These are phyloP conservation scores for Alternaria sp. DNA, from an alignment of 2,329 filamentous ascomycete species.

Conservation along the genomic window DNA sequence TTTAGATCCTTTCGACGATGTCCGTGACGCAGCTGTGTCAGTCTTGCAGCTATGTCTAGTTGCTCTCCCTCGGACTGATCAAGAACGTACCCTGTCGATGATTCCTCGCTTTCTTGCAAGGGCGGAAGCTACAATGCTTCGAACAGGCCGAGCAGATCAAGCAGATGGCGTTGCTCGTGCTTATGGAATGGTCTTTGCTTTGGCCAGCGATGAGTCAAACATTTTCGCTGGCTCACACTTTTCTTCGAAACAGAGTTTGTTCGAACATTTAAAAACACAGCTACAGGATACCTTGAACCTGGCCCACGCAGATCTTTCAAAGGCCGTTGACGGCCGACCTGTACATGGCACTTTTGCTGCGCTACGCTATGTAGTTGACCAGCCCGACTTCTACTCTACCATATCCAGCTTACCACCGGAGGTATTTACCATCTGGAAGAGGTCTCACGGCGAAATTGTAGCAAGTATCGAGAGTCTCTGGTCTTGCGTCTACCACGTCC, in stretches of 20 bases:
- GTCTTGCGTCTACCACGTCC: constrained; percentile 74
- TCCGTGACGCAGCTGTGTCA: constrained; percentile 66
- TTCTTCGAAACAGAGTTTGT: constrained; percentile 55
- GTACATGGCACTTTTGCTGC: constrained; percentile 56
- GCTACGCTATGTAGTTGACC: constrained; percentile 60
- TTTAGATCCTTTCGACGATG: constrained; percentile 92
- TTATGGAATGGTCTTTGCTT: constrained; percentile 75
- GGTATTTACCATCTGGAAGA: constrained; percentile 38
- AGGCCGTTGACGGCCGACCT: constrained; percentile 62
- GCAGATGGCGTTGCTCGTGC: constrained; percentile 87
- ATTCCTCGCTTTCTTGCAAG: constrained; percentile 41
- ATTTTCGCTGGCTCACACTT: constrained; percentile 19
- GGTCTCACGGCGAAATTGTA: constrained; percentile 66
- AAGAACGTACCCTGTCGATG: constrained; percentile 15
- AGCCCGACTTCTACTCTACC: constrained; percentile 44
- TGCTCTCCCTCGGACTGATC: constrained; percentile 27
- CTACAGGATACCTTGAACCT: constrained; percentile 71
- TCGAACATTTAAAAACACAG: constrained; percentile 65
- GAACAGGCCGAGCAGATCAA: constrained; percentile 86
- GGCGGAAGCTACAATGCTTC: constrained; percentile 66
- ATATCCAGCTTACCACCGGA: constrained; percentile 20
- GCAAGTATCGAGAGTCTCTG: constrained; percentile 74
- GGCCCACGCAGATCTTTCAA: constrained; percentile 71
- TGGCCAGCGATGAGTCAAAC: constrained; percentile 19
- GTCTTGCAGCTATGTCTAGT: constrained; percentile 52